Evolutionary conservation across 2,329 filamentous ascomycete species (phyloP), one percentile per base, ranked within the genome.

Genomic region (Colletotrichum liaoningense): DNA sequence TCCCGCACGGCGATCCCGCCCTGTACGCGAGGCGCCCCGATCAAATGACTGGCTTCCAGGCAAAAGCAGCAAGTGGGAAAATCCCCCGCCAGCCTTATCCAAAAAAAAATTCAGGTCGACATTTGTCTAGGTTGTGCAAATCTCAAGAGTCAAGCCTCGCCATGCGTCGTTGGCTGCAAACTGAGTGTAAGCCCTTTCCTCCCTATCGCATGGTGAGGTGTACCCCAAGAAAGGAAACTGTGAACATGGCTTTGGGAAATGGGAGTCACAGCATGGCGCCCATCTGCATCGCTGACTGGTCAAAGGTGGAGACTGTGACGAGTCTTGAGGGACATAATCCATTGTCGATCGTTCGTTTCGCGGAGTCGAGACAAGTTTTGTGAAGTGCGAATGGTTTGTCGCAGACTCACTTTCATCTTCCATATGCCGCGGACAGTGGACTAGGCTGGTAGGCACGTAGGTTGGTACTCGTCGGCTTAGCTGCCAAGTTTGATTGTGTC

Each of bases 401-500:
- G 42, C 19, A 49, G 8, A 19, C 19, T 49, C 19, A 5, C 42
- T 22, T 49, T 49, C 42, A n/a, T 19, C 42, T n/a, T 49, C 8
- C 42, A 49, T 49, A 8, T 22, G 19, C 42, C 42, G n/a, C 42
- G 42, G 19, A 49, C 8, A 35, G 33, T 35, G 33, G 33, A 11
- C 33, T 35, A 35, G 30, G 30, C 30, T 33, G 30, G 30, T 46
- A 46, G 19, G 19, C 42, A 46, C 16, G 42, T 49, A 22, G 19
- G 19, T 49, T 35, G 33, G 33, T 49, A 22, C 8, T 49, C 19
- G 42, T 46, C 42, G 42, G 14, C 35, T 30, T 49, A 7, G 33
- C n/a, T 57, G 58, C 58, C 64, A 72, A 68, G 38, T 69, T 33
- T 30, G 33, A 57, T n/a, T 30, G 64, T 38, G 58, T 72, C 64